Base-by-base conservation (phyloP, 1,139 yeast species). In the Magnusiomyces tetraspermus region DNA sequence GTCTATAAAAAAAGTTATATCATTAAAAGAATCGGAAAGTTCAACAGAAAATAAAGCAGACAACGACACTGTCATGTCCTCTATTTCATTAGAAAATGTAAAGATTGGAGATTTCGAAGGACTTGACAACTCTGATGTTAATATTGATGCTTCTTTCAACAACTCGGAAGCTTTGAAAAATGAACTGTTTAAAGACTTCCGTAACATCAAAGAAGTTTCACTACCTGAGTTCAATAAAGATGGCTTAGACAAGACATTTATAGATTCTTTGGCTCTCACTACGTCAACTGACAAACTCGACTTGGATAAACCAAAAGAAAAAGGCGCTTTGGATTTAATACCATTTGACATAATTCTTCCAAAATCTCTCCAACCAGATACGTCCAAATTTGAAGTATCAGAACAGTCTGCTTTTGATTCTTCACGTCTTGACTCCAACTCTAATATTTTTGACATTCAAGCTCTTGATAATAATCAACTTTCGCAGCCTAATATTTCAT, bases 321-420 rank as follows among this genome's bases (percentile, higher is more conserved):
- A 33, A 21, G 48, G 31, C 10, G 15, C 23, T 5, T 15, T 45
- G 2, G 24, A 30, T 19, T 19, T 40, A 2, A 31, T 45, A 11
- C 48, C 48, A 19, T 45, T 45, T 30, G 48, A 45, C 15, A 21
- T 45, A 8, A 45, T 45, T 31, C 40, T 45, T 13, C 48, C 48
- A 2, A 40, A 45, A 19, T 19, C 38, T 2, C 17, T 45, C 4
- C 48, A 45, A 17, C 15, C 19, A 3, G 3, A 4, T 10, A 22
- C 30, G 15, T 36, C 40, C 17, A 36, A 36, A n/a, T 10, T 13
- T n/a, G 15, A 13, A 8, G 15, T 13, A 10, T 41, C 45, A 3
- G 22, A 15, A 19, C 19, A n/a, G 19, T 41, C 30, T 22, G 17
- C 30, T 13, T 3, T 23, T 22, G 45, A 23, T 6, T 22, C 30